These are phyloP conservation scores for Fusarium nelsonii DNA, from an alignment of 2,329 filamentous ascomycete genomes.

Conservation along the genomic window DNA sequence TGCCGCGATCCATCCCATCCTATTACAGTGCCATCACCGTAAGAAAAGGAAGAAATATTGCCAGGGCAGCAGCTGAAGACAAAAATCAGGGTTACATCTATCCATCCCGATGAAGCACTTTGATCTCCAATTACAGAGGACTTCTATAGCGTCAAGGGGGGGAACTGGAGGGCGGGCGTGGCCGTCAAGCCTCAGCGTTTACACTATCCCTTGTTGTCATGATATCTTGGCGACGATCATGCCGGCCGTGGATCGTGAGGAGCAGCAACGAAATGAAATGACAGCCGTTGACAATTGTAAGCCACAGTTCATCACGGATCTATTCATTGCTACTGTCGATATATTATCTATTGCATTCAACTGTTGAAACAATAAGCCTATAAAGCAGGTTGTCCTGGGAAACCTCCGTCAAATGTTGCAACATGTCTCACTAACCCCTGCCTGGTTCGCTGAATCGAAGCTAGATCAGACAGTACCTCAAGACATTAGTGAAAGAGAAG, in stretches of 20 bases:
- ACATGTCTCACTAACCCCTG: constrained; percentile 36
- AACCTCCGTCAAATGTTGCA: constrained; percentile 22
- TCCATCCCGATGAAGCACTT: constrained; percentile 6
- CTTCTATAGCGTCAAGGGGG: constrained; percentile 21
- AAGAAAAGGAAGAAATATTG: constrained; percentile 10
- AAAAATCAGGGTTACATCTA: constrained; percentile 12
- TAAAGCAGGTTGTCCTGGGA: constrained; percentile 38
- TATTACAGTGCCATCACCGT: not conserved
- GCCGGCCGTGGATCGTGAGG: constrained; percentile 6
- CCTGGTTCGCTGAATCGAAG: constrained; percentile 27
- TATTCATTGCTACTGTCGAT: not conserved
- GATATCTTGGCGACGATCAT: constrained; percentile 28
- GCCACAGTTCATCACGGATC: constrained; percentile 14
- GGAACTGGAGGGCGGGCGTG: not conserved
- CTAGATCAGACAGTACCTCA: constrained; percentile 20
- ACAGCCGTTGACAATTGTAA: constrained; percentile 24
- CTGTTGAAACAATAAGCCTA: constrained; percentile 13
- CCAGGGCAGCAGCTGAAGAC: constrained; percentile 32
- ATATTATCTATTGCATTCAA: constrained; percentile 11
- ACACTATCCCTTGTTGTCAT: constrained; percentile 24
- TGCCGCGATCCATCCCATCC: constrained; percentile 10
- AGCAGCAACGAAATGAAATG: constrained; percentile 19
- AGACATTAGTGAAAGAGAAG: constrained; percentile 5
- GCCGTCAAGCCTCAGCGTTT: constrained; percentile 30
- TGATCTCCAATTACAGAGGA: constrained; percentile 20